Percentiles rank a stretch among this genome's conserved stretches.
Evolutionary conservation across 495 filamentous ascomycete species (phyloP).

Genomic region (Usnea hakonensis): DNA sequence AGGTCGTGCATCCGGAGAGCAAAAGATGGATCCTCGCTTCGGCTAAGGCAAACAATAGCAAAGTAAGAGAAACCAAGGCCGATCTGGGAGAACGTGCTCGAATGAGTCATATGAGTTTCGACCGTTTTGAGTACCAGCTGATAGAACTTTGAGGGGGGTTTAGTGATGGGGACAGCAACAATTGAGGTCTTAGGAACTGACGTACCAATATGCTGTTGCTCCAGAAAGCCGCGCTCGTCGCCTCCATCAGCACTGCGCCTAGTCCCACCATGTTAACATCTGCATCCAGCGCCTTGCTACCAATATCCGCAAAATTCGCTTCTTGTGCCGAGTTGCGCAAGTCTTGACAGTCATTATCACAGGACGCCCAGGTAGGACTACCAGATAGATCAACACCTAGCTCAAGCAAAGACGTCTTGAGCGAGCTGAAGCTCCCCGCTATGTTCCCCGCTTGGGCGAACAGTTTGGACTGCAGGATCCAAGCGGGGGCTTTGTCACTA

Average conservation of each 20-base stretch:
- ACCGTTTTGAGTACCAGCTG: slow-evolving; percentile 65
- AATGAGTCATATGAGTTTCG: slow-evolving; percentile 53
- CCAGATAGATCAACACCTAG: slow-evolving; percentile 57
- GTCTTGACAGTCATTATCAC: slow-evolving; percentile 60
- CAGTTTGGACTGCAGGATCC: slow-evolving; percentile 69
- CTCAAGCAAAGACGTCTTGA: slow-evolving; percentile 60
- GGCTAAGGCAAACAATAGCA: slow-evolving; percentile 60
- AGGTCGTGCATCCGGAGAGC: slow-evolving; percentile 56
- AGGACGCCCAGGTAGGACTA: slow-evolving; percentile 62
- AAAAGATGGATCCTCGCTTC: slow-evolving; percentile 61
- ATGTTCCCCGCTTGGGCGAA: slow-evolving; percentile 65
- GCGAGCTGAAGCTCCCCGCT: slow-evolving; percentile 53
- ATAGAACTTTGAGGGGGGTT: slow-evolving; percentile 57
- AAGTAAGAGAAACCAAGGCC: slow-evolving; percentile 70
- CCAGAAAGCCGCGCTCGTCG: slow-evolving; percentile 78
- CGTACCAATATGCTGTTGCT: slow-evolving; percentile 43
- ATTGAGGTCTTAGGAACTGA: neutral
- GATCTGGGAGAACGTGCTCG: slow-evolving; percentile 62
- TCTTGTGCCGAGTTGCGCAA: slow-evolving; percentile 51
- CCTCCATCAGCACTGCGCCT: slow-evolving; percentile 68
- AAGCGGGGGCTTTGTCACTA: slow-evolving; percentile 69
- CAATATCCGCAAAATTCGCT: slow-evolving; percentile 48
- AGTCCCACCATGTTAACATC: slow-evolving; percentile 55
- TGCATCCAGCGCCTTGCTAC: slow-evolving; percentile 42
- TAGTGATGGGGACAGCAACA: neutral